phyloP scores from a whole-genome alignment of 768 basidiomycete genomes.

The Leucocoprinus sp. region DNA sequence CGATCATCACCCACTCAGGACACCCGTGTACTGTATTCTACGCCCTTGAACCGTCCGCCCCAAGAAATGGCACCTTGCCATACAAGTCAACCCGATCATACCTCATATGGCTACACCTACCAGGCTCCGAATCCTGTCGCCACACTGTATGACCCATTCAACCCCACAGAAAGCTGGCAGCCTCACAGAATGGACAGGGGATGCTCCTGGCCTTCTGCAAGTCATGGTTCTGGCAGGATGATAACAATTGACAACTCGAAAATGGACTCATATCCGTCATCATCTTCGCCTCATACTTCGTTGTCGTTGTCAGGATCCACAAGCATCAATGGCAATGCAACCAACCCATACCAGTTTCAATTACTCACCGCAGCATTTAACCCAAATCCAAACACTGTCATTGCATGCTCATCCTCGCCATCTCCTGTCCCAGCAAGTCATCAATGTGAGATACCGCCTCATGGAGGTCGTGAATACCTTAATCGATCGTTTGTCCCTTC shows the following conservation, averaged over 20 bases:
- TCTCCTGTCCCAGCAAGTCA: constrained; percentile 5
- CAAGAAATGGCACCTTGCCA: constrained; percentile 16
- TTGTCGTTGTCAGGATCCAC: constrained; percentile 5
- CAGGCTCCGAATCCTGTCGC: constrained; percentile 7
- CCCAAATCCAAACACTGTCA: constrained; percentile 7
- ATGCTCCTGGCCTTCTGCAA: constrained; percentile 6
- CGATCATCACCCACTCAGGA: constrained; percentile 18
- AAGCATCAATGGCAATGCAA: constrained; percentile 2
- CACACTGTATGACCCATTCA: constrained; percentile 7
- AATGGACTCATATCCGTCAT: constrained; percentile 13
- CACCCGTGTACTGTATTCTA: constrained; percentile 18
- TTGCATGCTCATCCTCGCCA: constrained; percentile 10
- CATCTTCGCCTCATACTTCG: constrained; percentile 10
- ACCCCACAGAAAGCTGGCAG: constrained; percentile 9
- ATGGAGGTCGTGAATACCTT: constrained; percentile 16
- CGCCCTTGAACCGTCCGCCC: constrained; percentile 12
- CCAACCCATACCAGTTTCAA: constrained; percentile 7
- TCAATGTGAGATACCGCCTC: constrained; percentile 6
- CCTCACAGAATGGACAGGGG: constrained; percentile 11
- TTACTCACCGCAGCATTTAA: constrained; percentile 12
- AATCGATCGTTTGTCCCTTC: constrained; percentile 18
- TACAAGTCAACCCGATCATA: constrained; percentile 5
- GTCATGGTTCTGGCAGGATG: constrained; percentile 8
- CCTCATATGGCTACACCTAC: constrained; percentile 12
- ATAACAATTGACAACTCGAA: constrained; percentile 6